These are phyloP conservation scores for Geotrichum bryndzae DNA, from an alignment of 1,139 yeast genomes.

Conservation along the genomic window DNA sequence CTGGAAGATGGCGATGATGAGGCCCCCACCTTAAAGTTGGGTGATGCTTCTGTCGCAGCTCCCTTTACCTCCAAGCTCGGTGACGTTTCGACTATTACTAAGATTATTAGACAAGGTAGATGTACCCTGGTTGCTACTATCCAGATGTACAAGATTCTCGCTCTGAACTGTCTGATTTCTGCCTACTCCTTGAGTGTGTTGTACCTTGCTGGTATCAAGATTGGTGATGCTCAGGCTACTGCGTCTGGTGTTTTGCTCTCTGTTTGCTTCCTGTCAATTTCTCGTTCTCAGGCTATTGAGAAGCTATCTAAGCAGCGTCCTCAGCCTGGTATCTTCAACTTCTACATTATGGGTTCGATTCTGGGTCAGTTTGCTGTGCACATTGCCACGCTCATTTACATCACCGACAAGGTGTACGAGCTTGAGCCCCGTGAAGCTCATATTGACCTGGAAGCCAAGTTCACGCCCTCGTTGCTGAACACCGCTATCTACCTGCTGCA, in stretches of 20 bases:
- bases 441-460: conserved; percentile 83
- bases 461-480: conserved; percentile 82
- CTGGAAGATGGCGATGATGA: conserved; percentile 71
- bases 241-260: conserved; percentile 84
- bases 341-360: conserved; percentile 94
- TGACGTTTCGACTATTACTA: conserved; percentile 86
- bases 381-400: conserved; percentile 71
- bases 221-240: conserved; percentile 96
- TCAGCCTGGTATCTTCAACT: conserved; percentile 93
- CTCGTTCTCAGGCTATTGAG: conserved; percentile 87
- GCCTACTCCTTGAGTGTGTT: conserved; percentile 93
- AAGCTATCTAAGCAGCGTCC: conserved; percentile 92
- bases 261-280: conserved; percentile 91
- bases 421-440: conserved; percentile 89
- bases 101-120: conserved; percentile 96
- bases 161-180: conserved; percentile 91
- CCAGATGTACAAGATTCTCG: conserved; percentile 97
- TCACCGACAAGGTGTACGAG: conserved; percentile 74
- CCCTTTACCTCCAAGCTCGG: conserved; percentile 95
- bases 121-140: conserved; percentile 96
- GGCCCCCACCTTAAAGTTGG: conserved; percentile 88
- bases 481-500: conserved; percentile 94
- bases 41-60: conserved; percentile 99
- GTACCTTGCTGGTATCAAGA: conserved; percentile 94
- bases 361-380: conserved; percentile 95